Conservation (phyloP, 176 grass and related monocot genomes). For the Phoenix dactylifera region DNA sequence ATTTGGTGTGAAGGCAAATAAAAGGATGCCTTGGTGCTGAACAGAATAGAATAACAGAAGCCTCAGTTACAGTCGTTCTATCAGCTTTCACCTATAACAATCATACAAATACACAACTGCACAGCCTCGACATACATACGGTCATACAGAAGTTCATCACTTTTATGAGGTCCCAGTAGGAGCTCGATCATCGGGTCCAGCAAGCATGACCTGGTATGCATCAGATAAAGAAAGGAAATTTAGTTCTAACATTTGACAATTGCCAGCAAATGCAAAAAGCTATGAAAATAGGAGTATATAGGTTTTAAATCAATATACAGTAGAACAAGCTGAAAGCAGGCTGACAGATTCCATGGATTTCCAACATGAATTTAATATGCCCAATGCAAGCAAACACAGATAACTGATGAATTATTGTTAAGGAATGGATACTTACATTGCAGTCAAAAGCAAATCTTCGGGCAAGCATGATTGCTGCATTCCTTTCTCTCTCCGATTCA, state of each 20-base stretch:
- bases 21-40: conserved; percentile 43
- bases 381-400: no score
- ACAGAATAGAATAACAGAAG: conserved; percentile 27
- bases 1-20: neutral
- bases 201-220: conserved; percentile 41
- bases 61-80: conserved; percentile 21
- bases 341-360: no score
- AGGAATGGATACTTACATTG: conserved; percentile 43
- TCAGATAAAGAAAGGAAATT: neutral
- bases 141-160: conserved; percentile 4
- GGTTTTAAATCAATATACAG: no score
- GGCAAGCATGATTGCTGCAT: conserved; percentile 81
- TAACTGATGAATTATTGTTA: neutral
- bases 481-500: conserved; percentile 83
- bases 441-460: conserved; percentile 79
- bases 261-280: no score
- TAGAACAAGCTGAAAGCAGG: no score
- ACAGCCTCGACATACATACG: conserved; percentile 37
- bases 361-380: no score
- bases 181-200: conserved; percentile 53
- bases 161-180: conserved; percentile 21
- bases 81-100: conserved; percentile 24
- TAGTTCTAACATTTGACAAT: no score
- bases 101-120: conserved; percentile 29
- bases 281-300: no score